Conservation (phyloP, 257 asterid genomes). For the Nicotiana sylvestris region DNA sequence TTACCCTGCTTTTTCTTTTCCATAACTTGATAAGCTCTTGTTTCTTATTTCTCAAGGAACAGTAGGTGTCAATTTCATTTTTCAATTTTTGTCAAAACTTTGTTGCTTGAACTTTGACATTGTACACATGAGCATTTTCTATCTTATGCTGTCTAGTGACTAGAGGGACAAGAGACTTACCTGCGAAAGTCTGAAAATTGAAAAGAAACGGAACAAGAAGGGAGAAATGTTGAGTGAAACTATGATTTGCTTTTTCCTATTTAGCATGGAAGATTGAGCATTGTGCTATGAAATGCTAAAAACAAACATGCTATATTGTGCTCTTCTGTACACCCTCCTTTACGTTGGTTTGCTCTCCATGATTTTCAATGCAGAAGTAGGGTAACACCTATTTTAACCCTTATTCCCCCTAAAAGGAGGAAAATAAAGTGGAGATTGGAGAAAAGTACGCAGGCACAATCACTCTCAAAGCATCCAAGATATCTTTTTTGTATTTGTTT, state of each 20-base stretch:
- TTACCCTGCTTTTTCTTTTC: background rate
- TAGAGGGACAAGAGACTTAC: background rate
- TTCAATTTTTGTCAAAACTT: background rate
- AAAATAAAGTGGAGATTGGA: background rate
- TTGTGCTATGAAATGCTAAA: background rate
- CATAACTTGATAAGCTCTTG: background rate
- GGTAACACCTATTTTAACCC: background rate
- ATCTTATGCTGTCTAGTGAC: slow-evolving; percentile 3
- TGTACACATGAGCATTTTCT: background rate
- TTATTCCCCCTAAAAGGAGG: background rate
- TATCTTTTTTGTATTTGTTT: background rate
- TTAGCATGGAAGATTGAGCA: background rate
- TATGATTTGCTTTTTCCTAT: slow-evolving; percentile 1
- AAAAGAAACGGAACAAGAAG: background rate
- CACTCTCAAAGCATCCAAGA: background rate
- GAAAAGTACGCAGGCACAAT: background rate
- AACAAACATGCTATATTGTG: background rate
- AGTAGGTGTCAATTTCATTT: background rate
- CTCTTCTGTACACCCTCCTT: background rate
- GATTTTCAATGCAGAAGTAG: background rate
- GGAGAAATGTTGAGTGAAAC: background rate
- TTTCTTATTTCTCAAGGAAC: background rate
- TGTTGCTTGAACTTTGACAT: background rate
- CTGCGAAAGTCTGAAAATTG: background rate
- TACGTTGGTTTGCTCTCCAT: background rate